Conservation (phyloP, 306 rosid species). For the Delonix regia region DNA sequence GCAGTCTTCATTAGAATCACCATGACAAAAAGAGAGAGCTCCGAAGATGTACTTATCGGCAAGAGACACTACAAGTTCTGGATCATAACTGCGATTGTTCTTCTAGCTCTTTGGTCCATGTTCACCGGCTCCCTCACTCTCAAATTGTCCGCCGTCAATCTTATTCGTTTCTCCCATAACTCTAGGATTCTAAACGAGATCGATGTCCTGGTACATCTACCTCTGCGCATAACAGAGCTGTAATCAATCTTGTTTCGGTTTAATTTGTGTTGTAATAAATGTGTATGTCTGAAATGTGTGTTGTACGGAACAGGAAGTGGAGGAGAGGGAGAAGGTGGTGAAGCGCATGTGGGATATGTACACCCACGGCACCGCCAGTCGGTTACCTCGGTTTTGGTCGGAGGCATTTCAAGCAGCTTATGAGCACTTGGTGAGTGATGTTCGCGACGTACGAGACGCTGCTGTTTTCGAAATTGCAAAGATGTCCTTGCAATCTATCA, state of each 20-base stretch:
- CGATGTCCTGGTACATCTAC: constrained; percentile 61
- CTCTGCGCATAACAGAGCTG: background rate
- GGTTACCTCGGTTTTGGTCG: constrained; percentile 78
- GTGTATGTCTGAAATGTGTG: background rate
- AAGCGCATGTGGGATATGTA: constrained; percentile 88
- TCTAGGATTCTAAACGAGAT: constrained; percentile 53
- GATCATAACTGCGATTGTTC: constrained; percentile 55
- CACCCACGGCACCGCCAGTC: constrained; percentile 41
- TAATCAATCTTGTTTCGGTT: background rate
- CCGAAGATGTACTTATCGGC: constrained; percentile 13
- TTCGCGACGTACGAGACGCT: constrained; percentile 50
- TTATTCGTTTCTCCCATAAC: constrained; percentile 43
- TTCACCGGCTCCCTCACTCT: constrained; percentile 82
- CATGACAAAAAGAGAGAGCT: constrained; percentile 27
- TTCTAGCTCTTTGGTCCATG: constrained; percentile 83
- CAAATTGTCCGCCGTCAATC: constrained; percentile 57
- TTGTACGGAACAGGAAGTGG: constrained; percentile 68
- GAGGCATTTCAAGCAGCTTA: constrained; percentile 93
- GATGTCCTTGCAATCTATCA: constrained; percentile 62
- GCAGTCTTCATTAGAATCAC: background rate
- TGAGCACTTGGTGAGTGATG: constrained; percentile 66
- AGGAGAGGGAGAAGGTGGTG: constrained; percentile 79
- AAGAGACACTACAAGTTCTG: constrained; percentile 59
- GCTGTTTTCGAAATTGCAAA: constrained; percentile 86
- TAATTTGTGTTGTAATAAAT: background rate